A percentile compares a stretch with the other conserved stretches of the same genome.
Conservation (phyloP, 345 rosid species). For the Durio zibethinus region DNA sequence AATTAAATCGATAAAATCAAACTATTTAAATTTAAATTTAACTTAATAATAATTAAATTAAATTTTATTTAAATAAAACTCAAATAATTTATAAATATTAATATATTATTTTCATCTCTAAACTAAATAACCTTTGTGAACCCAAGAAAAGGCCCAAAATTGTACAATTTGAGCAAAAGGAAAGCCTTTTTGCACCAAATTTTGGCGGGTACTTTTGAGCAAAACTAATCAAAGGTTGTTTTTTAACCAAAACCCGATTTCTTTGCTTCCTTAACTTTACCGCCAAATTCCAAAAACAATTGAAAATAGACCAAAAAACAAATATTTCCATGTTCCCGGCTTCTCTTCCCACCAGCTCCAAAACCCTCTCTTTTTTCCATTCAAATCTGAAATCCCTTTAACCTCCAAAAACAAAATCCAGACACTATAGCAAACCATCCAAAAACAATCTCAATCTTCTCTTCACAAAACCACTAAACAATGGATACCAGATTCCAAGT, state of each 20-base stretch:
- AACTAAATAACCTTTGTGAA: no score
- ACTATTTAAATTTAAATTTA: no score
- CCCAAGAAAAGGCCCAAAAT: no score
- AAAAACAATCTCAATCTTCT: neutral
- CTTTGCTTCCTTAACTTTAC: neutral
- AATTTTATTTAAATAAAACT: no score
- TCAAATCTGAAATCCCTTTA: neutral
- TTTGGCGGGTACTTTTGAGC: neutral
- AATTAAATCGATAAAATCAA: no score
- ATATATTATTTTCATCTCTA: no score
- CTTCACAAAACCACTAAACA: neutral
- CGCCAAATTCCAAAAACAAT: constrained; percentile 8
- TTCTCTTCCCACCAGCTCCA: constrained; percentile 19
- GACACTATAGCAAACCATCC: neutral
- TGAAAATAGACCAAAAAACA: neutral
- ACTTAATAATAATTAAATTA: no score
- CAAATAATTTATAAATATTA: no score
- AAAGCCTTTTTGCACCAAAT: no score
- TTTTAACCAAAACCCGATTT: neutral
- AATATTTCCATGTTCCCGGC: constrained; percentile 5
- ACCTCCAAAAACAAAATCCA: neutral
- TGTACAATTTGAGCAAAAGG: no score
- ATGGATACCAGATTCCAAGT: constrained; percentile 52
- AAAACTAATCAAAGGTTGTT: neutral
- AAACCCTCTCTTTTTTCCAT: neutral